Evolutionary conservation across 2,329 filamentous ascomycete species (phyloP), one percentile per base, ranked within the genome.

Genomic region (Setomelanomma holmii): DNA sequence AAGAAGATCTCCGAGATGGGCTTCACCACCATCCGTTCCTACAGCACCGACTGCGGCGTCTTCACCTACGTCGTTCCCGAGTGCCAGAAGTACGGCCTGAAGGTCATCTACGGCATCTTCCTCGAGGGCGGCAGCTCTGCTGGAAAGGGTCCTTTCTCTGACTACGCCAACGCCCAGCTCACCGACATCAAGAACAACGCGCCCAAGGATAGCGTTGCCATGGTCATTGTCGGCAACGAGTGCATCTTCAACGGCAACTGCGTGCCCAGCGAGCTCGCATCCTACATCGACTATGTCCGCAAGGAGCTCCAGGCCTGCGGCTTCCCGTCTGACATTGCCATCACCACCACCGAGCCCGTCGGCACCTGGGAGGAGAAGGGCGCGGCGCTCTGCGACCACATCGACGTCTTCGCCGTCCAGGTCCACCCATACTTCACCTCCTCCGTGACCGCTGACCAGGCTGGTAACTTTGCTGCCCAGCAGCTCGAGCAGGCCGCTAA

Each of bases 401-500:
- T 97, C 53, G 92, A 96, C 72, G 80, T 96, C 56, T 84, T 91
- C 33, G 90, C 88, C 76, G 87, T 86, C 77, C 96, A 97, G 84
- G 86, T 96, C 69, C 93, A 98, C 81, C 87, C 93, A 64, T 97
- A 89, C 89, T 98, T 97, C 89, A 96, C 96, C 82, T 73, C 85
- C 40, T 79, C 83, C 52, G 83, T 88, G 60, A 71, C 77, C 20
- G 84, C 92, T 55, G 68, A 77, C 4, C 69, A 83, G 44, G 92
- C 93, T 49, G 93, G 93, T 72, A 74, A 79, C 45, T 97, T 97
- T 75, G 89, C 93, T 66, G 78, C 82, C 61, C 72, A 81, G 66
- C 87, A 96, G 83, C 84, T 96, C 60, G 79, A 85, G 40, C 81
- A 90, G 60, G 86, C 96, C 58, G 78, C 86, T 72, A 73, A 75